Conservation (phyloP, 345 rosid genomes). For the Euphorbia pulcherrima region DNA sequence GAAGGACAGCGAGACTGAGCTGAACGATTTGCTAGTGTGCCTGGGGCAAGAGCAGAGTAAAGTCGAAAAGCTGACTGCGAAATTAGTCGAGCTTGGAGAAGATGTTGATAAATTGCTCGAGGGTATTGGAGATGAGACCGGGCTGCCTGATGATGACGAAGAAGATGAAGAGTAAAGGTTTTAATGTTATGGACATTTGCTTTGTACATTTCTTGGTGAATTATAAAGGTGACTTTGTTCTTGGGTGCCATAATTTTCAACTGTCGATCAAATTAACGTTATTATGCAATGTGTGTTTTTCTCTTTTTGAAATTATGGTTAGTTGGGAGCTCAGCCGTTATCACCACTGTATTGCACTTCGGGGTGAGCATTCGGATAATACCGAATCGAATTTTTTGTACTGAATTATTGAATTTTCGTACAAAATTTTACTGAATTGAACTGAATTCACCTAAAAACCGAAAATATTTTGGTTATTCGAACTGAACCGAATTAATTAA, state of each 20-base stretch:
- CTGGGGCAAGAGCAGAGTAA: conserved; percentile 96
- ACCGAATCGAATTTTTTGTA: too few relatives aligned
- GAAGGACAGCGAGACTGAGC: conserved; percentile 90
- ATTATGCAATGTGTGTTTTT: neutral
- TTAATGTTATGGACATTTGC: neutral
- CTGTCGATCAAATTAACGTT: neutral
- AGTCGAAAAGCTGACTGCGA: conserved; percentile 77
- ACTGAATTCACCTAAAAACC: too few relatives aligned
- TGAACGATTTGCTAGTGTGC: conserved; percentile 92
- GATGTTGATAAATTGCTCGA: conserved; percentile 79
- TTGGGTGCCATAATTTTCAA: neutral
- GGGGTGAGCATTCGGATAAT: too few relatives aligned
- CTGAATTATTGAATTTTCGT: too few relatives aligned
- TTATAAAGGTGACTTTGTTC: conserved; percentile 18
- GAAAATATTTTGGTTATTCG: too few relatives aligned
- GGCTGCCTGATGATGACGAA: conserved; percentile 63
- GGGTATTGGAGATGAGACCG: conserved; percentile 80
- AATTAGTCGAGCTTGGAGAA: conserved; percentile 75
- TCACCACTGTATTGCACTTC: neutral
- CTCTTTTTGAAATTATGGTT: neutral
- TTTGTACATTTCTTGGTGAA: conserved; percentile 21
- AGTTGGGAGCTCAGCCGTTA: neutral
- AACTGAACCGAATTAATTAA: too few relatives aligned
- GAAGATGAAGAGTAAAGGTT: conserved; percentile 30
- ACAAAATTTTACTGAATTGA: too few relatives aligned